Evolutionary conservation across 2,329 filamentous ascomycete species (phyloP).

Genomic region (Hypomyces perniciosus): DNA sequence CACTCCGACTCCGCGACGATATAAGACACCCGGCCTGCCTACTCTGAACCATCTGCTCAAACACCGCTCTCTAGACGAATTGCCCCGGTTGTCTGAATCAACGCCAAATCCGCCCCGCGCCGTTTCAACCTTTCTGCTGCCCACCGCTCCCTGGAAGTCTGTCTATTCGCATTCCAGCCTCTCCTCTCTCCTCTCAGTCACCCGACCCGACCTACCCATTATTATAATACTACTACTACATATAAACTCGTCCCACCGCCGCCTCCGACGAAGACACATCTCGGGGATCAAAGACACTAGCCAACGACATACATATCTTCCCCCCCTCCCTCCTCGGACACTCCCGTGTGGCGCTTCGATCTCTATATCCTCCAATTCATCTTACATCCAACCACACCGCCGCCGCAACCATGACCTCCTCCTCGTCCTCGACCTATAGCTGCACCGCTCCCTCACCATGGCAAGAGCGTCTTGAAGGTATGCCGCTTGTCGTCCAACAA

Average conservation of each 20-base stretch:
- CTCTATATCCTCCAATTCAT: not conserved
- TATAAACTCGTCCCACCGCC: slow-evolving; percentile 3
- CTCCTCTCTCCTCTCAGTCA: not conserved
- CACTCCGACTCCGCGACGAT: slow-evolving; percentile 8
- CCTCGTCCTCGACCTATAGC: slow-evolving; percentile 21
- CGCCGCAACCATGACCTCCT: slow-evolving; percentile 17
- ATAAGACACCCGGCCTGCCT: slow-evolving; percentile 11
- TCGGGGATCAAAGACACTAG: not conserved
- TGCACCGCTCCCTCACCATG: slow-evolving; percentile 30
- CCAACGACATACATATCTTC: not conserved
- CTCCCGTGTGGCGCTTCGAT: not conserved
- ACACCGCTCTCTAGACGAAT: slow-evolving; percentile 4
- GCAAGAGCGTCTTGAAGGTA: slow-evolving; percentile 55
- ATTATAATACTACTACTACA: not conserved
- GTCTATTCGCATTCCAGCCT: slow-evolving; percentile 9
- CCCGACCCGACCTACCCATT: not conserved
- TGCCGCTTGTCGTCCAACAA: not conserved
- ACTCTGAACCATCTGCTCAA: slow-evolving; percentile 4
- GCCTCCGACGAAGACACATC: not conserved
- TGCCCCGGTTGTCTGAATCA: slow-evolving; percentile 3
- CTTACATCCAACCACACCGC: not conserved
- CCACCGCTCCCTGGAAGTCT: slow-evolving; percentile 6
- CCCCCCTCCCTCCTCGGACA: not conserved
- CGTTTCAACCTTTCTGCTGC: slow-evolving; percentile 7
- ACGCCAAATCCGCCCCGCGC: slow-evolving; percentile 4